These are phyloP conservation scores for Lepiota subincarnata DNA, from an alignment of 768 basidiomycete genomes.

Conservation along the genomic window DNA sequence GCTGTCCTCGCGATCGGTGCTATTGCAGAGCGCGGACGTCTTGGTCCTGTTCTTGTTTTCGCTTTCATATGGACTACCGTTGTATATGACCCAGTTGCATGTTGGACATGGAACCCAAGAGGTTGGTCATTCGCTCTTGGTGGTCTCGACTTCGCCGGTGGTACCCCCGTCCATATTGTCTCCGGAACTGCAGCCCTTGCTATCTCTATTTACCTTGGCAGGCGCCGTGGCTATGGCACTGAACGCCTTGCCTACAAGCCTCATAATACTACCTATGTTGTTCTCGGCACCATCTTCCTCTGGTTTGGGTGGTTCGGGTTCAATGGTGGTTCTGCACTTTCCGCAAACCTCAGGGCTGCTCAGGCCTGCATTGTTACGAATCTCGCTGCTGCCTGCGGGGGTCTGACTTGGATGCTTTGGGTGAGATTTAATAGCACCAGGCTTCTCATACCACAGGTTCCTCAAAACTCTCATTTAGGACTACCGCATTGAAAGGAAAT, in stretches of 20 bases:
- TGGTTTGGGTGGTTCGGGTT: conserved; percentile 98
- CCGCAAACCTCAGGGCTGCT: conserved; percentile 83
- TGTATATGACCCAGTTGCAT: conserved; percentile 92
- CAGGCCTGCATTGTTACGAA: conserved; percentile 94
- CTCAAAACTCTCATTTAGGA: conserved; percentile 42
- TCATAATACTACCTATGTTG: conserved; percentile 88
- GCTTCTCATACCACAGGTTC: neutral
- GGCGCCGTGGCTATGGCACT: conserved; percentile 88
- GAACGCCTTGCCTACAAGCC: conserved; percentile 89
- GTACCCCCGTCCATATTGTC: conserved; percentile 95
- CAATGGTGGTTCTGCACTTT: conserved; percentile 89
- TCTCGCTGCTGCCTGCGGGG: conserved; percentile 84
- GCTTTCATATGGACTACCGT: conserved; percentile 86
- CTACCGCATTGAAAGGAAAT: conserved; percentile 89
- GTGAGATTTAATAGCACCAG: conserved; percentile 29
- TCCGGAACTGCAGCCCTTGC: conserved; percentile 91
- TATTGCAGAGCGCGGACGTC: conserved; percentile 81
- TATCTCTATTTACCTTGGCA: conserved; percentile 87
- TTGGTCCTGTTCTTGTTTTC: conserved; percentile 86
- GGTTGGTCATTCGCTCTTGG: conserved; percentile 76
- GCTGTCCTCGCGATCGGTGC: conserved; percentile 91
- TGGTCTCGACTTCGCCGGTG: conserved; percentile 90
- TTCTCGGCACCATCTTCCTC: conserved; percentile 90
- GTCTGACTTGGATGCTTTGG: conserved; percentile 91
- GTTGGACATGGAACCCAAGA: conserved; percentile 92